Evolutionary conservation across 2,329 filamentous ascomycete species (phyloP).

Genomic region (Conoideocrella luteorostrata): DNA sequence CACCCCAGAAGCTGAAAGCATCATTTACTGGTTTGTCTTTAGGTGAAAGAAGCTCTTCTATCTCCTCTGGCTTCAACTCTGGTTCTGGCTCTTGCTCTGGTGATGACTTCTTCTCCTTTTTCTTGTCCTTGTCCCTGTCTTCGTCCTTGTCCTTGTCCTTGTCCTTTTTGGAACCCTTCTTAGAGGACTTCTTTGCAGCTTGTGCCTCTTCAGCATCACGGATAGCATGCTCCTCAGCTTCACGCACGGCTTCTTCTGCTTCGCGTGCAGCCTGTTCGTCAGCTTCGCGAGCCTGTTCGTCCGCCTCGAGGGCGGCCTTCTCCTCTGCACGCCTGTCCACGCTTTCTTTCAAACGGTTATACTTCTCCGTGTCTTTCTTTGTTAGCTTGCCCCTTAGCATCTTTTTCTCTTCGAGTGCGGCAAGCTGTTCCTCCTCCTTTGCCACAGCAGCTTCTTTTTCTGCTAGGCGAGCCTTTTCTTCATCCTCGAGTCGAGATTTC

Average conservation of each 20-base stretch:
- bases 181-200: conserved; percentile 31
- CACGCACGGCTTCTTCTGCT: conserved; percentile 17
- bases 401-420: conserved; percentile 40
- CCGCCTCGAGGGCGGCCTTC: conserved; percentile 28
- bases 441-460: conserved; percentile 17
- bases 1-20: conserved; percentile 53
- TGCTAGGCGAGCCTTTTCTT: conserved; percentile 15
- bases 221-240: conserved; percentile 28
- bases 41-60: conserved; percentile 35
- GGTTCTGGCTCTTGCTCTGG: conserved; percentile 14
- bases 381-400: conserved; percentile 39
- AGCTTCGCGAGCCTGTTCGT: conserved; percentile 24
- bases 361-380: conserved; percentile 41
- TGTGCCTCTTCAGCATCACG: conserved; percentile 31
- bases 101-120: conserved; percentile 11
- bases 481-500: conserved; percentile 21
- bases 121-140: conserved; percentile 16
- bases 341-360: conserved; percentile 29
- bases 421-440: conserved; percentile 32
- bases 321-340: conserved; percentile 31
- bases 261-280: conserved; percentile 18
- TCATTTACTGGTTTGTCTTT: conserved; percentile 28
- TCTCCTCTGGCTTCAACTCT: conserved; percentile 34
- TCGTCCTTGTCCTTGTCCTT: conserved; percentile 19
- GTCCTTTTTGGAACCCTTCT: conserved; percentile 29